phyloP scores from a whole-genome alignment of 495 filamentous ascomycete genomes.

The Ramalina peruviana region DNA sequence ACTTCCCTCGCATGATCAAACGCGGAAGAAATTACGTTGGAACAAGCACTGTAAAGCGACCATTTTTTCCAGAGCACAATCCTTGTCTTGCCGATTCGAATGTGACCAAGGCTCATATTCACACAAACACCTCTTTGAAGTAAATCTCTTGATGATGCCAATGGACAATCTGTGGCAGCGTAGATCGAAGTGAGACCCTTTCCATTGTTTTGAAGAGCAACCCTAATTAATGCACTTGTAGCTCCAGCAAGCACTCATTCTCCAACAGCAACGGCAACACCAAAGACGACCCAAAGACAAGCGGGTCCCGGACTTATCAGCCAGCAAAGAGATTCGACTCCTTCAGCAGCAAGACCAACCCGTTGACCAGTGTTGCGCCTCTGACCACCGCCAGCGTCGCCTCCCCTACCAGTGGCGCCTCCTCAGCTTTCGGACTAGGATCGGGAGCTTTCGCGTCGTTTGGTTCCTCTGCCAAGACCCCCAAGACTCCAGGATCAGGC shows the following conservation, averaged over 20 bases:
- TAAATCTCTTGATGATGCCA: neutral
- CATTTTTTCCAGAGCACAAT: neutral
- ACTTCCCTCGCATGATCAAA: neutral
- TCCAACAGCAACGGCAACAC: conserved; percentile 42
- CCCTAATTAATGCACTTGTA: conserved; percentile 20
- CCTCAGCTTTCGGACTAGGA: conserved; percentile 85
- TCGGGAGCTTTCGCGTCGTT: conserved; percentile 95
- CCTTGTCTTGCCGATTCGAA: neutral
- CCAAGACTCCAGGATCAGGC: conserved; percentile 72
- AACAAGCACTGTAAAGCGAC: neutral
- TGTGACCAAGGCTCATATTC: neutral
- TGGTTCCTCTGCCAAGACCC: conserved; percentile 66
- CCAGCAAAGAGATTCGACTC: conserved; percentile 59
- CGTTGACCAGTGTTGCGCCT: conserved; percentile 71
- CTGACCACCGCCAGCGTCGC: conserved; percentile 52
- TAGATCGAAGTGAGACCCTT: conserved; percentile 18
- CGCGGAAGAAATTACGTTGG: neutral
- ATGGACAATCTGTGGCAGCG: conserved; percentile 23
- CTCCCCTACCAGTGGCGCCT: conserved; percentile 76
- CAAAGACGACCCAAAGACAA: conserved; percentile 48
- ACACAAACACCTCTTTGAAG: neutral
- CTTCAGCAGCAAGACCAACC: conserved; percentile 70
- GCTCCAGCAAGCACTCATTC: conserved; percentile 79
- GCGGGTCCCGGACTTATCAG: conserved; percentile 48
- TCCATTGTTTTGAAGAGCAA: neutral